These are phyloP conservation scores for Backusella macrospora DNA, from an alignment of 192 early-diverging fungal species.

Conservation along the genomic window DNA sequence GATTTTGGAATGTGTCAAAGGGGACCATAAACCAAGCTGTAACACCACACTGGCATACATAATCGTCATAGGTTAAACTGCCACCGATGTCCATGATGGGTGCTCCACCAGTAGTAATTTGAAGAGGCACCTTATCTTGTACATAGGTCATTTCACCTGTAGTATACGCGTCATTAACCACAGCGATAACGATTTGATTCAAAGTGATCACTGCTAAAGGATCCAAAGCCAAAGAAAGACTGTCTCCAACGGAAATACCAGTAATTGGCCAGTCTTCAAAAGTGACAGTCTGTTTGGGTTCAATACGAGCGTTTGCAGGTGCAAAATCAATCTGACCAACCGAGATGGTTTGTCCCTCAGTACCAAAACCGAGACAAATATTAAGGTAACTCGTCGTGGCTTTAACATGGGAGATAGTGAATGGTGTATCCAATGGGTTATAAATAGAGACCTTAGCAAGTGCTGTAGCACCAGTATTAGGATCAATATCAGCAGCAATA, in stretches of 20 bases:
- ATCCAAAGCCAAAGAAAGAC: not conserved
- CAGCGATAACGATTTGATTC: constrained; percentile 16
- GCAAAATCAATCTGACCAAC: too few relatives aligned
- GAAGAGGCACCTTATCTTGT: constrained; percentile 20
- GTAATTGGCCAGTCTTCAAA: constrained; percentile 18
- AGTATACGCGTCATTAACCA: constrained; percentile 20
- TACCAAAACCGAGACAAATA: not conserved
- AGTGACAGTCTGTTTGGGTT: constrained; percentile 3
- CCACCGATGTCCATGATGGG: too few relatives aligned
- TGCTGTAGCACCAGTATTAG: not conserved
- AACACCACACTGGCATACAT: too few relatives aligned
- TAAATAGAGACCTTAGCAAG: constrained; percentile 12
- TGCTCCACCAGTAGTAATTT: too few relatives aligned
- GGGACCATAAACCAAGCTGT: too few relatives aligned
- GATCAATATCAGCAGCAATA: not conserved
- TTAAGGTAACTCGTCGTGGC: not conserved
- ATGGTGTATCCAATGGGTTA: constrained; percentile 29
- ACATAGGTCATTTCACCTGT: constrained; percentile 15
- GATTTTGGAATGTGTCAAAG: too few relatives aligned
- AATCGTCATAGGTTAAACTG: too few relatives aligned
- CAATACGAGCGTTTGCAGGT: too few relatives aligned
- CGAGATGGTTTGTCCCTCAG: not conserved
- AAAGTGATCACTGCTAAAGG: constrained; percentile 2
- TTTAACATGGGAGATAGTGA: not conserved
- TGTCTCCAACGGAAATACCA: not conserved